Evolutionary conservation across 2,329 filamentous ascomycete genomes (phyloP), one percentile per base, ranked within the genome.

Genomic region (Didymellaceae sp.): DNA sequence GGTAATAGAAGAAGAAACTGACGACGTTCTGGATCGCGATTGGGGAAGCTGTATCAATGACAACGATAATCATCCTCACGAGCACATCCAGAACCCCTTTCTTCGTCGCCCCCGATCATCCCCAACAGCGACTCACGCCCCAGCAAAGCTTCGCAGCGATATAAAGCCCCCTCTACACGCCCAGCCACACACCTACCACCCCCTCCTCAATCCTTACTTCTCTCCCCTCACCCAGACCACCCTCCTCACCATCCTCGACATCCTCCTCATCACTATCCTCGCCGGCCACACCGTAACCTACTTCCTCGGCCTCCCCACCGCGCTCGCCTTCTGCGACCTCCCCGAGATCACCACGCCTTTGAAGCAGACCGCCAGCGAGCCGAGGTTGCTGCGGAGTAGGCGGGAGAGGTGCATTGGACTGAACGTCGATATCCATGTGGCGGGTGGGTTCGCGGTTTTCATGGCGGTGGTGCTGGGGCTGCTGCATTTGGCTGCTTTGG

Each of bases 241-340:
- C 2, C 32, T 58, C 8, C 47, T 52, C 7, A 40, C 41, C n/a
- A 11, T 52, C 32, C 50, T 52, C 43, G 53, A 58, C 38, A 22
- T 31, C 21, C 5, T 50, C 5, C 28, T 54, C 11, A 31, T 54
- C n/a, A 4, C 17, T 20, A 10, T 57, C 3, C 49, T 61, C 11
- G n/a, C 41, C 11, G 13, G 42, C 13, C 52, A 58, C 35, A 54
- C 46, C 8, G 18, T 32, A 32, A 34, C 38, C 13, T 62, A 57
- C 41, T 46, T 59, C 24, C 9, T 41, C 44, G 39, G 45, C 16
- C 37, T 57, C 3, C 38, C 38, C 5, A 31, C 42, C 3, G 45
- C 51, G 20, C 17, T 57, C 20, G 22, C 40, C 1, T 45, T 46
- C 39, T 61, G 58, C 47, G 10, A 9, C 21, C 22, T 22, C 4